phyloP scores from a whole-genome alignment of 1,139 yeast genomes.

The Lodderomyces theae region DNA sequence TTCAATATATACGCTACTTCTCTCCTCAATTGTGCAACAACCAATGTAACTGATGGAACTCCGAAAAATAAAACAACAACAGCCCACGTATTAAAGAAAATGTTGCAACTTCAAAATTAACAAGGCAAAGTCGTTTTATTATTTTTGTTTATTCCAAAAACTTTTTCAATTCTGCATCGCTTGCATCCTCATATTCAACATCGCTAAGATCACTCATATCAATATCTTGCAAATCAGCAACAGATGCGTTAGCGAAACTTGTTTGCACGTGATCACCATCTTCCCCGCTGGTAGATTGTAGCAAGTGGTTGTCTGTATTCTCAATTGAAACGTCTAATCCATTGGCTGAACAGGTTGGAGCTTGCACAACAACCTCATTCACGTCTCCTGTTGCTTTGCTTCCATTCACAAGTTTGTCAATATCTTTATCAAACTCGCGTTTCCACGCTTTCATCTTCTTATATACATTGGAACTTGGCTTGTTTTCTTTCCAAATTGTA shows the following conservation, averaged over 20 bases:
- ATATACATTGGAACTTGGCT: slow-evolving; percentile 19
- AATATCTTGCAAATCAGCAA: neutral
- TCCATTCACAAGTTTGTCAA: neutral
- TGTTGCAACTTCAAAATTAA: no score
- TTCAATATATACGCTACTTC: no score
- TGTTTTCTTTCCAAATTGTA: slow-evolving; percentile 20
- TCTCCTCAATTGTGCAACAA: no score
- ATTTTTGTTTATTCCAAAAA: no score
- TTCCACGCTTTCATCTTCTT: slow-evolving; percentile 20
- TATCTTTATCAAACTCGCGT: slow-evolving; percentile 10
- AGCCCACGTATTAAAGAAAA: no score
- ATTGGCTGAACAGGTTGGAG: neutral
- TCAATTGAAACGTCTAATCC: neutral
- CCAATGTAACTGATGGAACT: no score
- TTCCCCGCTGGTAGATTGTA: neutral
- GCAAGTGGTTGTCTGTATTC: neutral
- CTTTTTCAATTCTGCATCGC: neutral
- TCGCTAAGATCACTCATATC: slow-evolving; percentile 1
- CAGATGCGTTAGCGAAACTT: no score
- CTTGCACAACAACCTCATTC: no score
- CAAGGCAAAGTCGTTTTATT: no score
- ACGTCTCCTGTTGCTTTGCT: neutral
- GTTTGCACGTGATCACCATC: no score
- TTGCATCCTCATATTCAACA: neutral
- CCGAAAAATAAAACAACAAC: no score